Conservation (phyloP, 495 filamentous ascomycete species). For the Pseudoneurospora amorphoporcata region DNA sequence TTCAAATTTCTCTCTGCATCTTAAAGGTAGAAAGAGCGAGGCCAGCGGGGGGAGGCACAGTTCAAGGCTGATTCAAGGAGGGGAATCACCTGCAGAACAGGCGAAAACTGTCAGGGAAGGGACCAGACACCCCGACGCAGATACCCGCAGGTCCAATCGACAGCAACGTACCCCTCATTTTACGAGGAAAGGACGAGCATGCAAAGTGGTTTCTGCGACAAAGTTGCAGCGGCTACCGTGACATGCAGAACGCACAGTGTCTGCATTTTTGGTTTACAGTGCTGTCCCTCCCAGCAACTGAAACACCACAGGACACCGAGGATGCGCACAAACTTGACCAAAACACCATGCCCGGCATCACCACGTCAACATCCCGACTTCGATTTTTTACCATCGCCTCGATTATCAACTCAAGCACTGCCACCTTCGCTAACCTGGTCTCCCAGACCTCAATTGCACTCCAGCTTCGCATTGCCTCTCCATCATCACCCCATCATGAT, state of each 20-base stretch:
- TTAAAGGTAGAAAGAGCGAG: background rate
- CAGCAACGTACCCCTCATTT: background rate
- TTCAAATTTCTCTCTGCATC: background rate
- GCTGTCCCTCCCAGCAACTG: background rate
- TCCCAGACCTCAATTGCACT: background rate
- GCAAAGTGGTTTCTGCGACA: background rate
- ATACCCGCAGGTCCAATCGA: background rate
- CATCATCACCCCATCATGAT: background rate
- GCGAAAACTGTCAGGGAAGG: background rate
- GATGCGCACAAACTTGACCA: background rate
- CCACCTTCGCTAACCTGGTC: accelerated
- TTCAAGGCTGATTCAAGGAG: background rate
- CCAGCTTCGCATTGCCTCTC: background rate
- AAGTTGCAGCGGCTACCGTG: background rate
- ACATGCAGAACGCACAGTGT: background rate
- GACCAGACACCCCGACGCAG: background rate
- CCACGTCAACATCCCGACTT: background rate
- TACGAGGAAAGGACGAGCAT: background rate
- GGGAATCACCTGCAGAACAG: background rate
- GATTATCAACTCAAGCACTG: too few species aligned
- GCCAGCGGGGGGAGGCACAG: background rate
- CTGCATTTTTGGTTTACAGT: background rate
- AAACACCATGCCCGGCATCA: background rate
- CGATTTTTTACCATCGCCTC: background rate
- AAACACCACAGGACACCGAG: background rate